Conservation (phyloP, 768 basidiomycete genomes). For the Rhodotorula sphaerocarpa region DNA sequence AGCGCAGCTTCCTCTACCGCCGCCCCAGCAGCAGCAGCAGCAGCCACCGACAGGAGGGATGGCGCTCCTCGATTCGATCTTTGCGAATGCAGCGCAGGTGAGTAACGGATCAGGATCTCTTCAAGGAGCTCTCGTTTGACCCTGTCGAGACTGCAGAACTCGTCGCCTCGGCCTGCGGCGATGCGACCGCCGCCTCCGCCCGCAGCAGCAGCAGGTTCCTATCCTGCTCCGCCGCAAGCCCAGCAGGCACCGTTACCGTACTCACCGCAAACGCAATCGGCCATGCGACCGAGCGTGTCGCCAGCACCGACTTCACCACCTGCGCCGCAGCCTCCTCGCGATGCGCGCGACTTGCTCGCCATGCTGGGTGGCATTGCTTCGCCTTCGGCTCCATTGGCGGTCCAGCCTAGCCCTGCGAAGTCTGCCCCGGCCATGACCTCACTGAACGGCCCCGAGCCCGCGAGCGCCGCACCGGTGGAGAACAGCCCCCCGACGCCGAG, state of each 20-base stretch:
- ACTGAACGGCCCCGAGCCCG: too few relatives aligned
- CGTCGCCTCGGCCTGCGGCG: neutral
- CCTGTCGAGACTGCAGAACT: neutral
- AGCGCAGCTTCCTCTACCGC: neutral
- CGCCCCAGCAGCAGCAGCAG: neutral
- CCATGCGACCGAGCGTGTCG: too few relatives aligned
- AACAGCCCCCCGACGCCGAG: too few relatives aligned
- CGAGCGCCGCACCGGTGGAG: too few relatives aligned
- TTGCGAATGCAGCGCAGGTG: constrained; percentile 6
- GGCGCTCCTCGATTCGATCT: constrained; percentile 26
- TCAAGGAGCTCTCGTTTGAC: neutral
- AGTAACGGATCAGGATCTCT: neutral
- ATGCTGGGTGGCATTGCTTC: neutral
- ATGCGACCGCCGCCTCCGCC: too few relatives aligned
- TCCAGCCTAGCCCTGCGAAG: too few relatives aligned
- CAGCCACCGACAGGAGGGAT: constrained; percentile 6
- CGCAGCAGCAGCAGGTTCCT: too few relatives aligned
- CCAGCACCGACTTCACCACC: too few relatives aligned
- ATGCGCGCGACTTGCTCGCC: constrained; percentile 12
- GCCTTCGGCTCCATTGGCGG: neutral
- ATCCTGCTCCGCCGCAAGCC: too few relatives aligned
- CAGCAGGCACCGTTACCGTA: too few relatives aligned
- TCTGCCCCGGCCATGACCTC: too few relatives aligned
- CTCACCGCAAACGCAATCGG: too few relatives aligned
- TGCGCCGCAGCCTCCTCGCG: neutral